Evolutionary conservation across 1,139 yeast genomes (phyloP), one percentile per base, ranked within the genome.

Genomic region (Lodderomyces elongisporus): DNA sequence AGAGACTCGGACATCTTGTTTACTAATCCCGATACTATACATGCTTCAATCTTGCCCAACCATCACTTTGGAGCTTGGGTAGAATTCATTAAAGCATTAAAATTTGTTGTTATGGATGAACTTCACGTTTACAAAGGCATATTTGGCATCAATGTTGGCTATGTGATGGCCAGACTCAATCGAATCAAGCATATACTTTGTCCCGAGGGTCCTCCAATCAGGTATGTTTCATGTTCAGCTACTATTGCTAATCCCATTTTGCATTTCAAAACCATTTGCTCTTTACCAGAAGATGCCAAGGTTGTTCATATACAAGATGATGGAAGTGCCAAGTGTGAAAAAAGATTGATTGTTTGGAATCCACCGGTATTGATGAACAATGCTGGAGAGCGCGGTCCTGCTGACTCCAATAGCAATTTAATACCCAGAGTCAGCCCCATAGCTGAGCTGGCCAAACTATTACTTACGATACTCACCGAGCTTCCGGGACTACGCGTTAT

Each of bases 21-120:
- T 53, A 85, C 97, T 0, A 91, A 91, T 49, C 99, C 98, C 0
- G 99, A 91, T 51, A 85, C 91, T 65, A 66, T 93, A 3, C 98
- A 91, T 56, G 74, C 88, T 0, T 79, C 91, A 14, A 77, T 91
- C 10, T 58, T 91, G 14, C 97, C 98, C 0, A 74, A 77, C 37
- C 43, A 48, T 17, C 36, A 44, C 4, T 33, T 35, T 29, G 37
- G 35, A 17, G 66, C 72, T 10, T 91, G 98, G 97, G 61, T 70
- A 23, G 66, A 72, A 25, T 85, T 89, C 50, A 58, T 91, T 5
- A 51, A 62, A 14, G 71, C 76, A 33, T 59, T 91, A 43, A 75
- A 73, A 48, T 82, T 70, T 47, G 81, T 91, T 3, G 94, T 91
- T 0, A 77, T 91, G 42, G 99, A 91, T 57, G 94, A 91, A 54